Conservation (phyloP, 306 rosid species). For the Geum urbanum region DNA sequence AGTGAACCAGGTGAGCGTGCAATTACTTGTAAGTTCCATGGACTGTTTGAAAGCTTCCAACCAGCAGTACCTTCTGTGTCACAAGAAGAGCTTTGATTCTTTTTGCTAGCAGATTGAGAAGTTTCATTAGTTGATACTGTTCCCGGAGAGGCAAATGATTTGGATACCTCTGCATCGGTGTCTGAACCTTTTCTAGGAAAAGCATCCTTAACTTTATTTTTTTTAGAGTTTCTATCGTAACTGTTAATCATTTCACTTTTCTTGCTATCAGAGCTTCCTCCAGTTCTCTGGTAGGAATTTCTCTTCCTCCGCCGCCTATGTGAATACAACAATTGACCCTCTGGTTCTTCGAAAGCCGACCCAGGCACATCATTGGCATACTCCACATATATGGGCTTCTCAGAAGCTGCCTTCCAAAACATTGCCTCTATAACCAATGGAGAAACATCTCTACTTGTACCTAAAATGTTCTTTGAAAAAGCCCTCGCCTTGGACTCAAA, state of each 20-base stretch:
- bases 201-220: slow-evolving; percentile 27
- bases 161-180: slow-evolving; percentile 31
- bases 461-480: slow-evolving; percentile 56
- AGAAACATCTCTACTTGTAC: slow-evolving; percentile 64
- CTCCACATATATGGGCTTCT: slow-evolving; percentile 87
- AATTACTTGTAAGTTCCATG: slow-evolving; percentile 96
- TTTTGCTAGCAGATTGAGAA: slow-evolving; percentile 43
- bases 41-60: slow-evolving; percentile 98
- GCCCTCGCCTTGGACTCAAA: slow-evolving; percentile 82
- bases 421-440: slow-evolving; percentile 72
- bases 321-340: slow-evolving; percentile 57
- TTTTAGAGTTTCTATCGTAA: slow-evolving; percentile 23
- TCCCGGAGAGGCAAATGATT: slow-evolving; percentile 32
- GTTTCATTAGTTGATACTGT: slow-evolving; percentile 40
- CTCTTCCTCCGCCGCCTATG: slow-evolving; percentile 71
- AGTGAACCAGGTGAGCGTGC: slow-evolving; percentile 97
- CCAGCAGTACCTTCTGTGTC: slow-evolving; percentile 92
- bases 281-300: slow-evolving; percentile 58
- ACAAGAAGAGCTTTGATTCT: slow-evolving; percentile 38
- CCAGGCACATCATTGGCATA: slow-evolving; percentile 99
- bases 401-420: slow-evolving; percentile 96
- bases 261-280: slow-evolving; percentile 43
- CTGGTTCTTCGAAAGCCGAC: slow-evolving; percentile 83
- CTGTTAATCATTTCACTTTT: slow-evolving; percentile 29
- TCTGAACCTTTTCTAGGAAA: slow-evolving; percentile 29